Percentiles rank a stretch among this genome's conserved stretches.
phyloP scores from a whole-genome alignment of 106 monocot species.

The Allium sativum region DNA sequence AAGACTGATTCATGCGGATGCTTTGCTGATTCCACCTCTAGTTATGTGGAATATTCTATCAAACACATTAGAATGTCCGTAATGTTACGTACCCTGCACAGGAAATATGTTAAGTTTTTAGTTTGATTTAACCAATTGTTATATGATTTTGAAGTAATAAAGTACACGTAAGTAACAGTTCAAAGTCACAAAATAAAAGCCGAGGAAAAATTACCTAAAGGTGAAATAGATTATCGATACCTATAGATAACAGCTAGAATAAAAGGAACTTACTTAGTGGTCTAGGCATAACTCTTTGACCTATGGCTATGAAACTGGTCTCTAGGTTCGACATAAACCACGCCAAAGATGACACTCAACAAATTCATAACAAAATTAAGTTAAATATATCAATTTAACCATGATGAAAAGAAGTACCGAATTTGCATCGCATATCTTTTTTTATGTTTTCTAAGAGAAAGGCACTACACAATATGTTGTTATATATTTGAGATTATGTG shows the following conservation, averaged over 20 bases:
- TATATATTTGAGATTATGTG: too few species aligned
- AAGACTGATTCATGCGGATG: slow-evolving; percentile 81
- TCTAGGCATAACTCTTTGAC: slow-evolving; percentile 76
- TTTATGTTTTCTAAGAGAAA: too few species aligned
- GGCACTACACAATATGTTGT: too few species aligned
- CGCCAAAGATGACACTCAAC: slow-evolving; percentile 87
- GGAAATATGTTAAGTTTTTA: neutral
- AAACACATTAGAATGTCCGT: slow-evolving; percentile 98
- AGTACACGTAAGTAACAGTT: too few species aligned
- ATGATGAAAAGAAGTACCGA: neutral
- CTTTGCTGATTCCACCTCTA: slow-evolving; percentile 97
- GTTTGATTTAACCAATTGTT: too few species aligned
- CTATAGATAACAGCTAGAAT: too few species aligned
- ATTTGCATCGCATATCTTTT: too few species aligned
- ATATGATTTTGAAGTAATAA: too few species aligned
- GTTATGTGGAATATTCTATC: slow-evolving; percentile 97
- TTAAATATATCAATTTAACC: slow-evolving; percentile 4
- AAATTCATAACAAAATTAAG: slow-evolving; percentile 4
- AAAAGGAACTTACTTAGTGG: slow-evolving; percentile 62
- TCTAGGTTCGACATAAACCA: slow-evolving; percentile 99
- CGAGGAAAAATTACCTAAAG: too few species aligned
- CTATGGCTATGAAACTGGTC: slow-evolving; percentile 93
- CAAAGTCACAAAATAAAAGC: too few species aligned
- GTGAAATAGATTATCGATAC: too few species aligned
- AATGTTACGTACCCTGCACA: slow-evolving; percentile 93